Conservation (phyloP, 495 filamentous ascomycete genomes). For the Penicillium silybi region DNA sequence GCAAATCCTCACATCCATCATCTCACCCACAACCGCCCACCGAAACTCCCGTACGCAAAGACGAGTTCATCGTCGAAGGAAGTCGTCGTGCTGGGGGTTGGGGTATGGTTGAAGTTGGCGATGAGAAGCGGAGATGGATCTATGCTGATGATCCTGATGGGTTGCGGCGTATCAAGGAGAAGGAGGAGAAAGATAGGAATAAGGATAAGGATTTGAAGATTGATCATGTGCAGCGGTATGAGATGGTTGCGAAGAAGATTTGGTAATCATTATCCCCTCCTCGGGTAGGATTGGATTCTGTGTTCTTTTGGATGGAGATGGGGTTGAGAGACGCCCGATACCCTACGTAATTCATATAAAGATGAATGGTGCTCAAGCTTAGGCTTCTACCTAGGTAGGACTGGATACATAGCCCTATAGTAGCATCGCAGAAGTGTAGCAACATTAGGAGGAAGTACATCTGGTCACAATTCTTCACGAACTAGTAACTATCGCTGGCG, state of each 20-base stretch:
- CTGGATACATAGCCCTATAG: too few species aligned
- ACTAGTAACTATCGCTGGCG: too few species aligned
- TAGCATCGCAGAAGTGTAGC: too few species aligned
- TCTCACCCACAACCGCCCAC: conserved; percentile 1
- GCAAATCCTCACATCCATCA: conserved; percentile 3
- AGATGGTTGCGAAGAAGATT: conserved; percentile 91
- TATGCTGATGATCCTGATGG: conserved; percentile 81
- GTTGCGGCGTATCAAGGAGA: conserved; percentile 61
- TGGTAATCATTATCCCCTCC: conserved; percentile 53
- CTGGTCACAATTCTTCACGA: too few species aligned
- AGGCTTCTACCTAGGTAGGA: too few species aligned
- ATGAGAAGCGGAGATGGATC: conserved; percentile 81
- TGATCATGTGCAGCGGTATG: conserved; percentile 74
- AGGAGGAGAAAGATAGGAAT: conserved; percentile 60
- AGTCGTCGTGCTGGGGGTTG: conserved; percentile 74
- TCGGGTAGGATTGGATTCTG: not conserved
- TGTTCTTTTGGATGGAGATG: not conserved
- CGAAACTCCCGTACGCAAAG: conserved; percentile 14
- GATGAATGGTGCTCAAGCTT: too few species aligned
- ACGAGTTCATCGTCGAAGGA: conserved; percentile 59
- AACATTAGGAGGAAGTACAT: too few species aligned
- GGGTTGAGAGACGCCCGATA: too few species aligned
- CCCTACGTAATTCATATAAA: too few species aligned
- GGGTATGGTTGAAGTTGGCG: conserved; percentile 81
- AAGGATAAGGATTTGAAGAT: conserved; percentile 54